These are phyloP conservation scores for Cardiospermum halicacabum DNA, from an alignment of 345 rosid species.

Conservation along the genomic window DNA sequence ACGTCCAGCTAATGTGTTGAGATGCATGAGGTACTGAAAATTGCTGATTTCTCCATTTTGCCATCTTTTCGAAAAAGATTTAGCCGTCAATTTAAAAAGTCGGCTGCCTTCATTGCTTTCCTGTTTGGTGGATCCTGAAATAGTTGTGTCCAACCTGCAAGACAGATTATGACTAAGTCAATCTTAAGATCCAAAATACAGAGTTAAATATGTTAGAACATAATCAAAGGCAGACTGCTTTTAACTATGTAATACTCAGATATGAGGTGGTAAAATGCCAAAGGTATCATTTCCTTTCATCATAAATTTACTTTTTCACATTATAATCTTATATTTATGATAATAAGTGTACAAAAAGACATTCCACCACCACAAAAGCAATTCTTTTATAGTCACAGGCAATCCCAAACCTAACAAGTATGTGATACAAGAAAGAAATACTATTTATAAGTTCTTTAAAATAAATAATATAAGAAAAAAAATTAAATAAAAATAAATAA, in stretches of 20 bases:
- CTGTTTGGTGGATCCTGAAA: slow-evolving; percentile 89
- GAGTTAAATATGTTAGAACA: slow-evolving; percentile 5
- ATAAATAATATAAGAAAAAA: background rate
- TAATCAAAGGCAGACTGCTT: no score
- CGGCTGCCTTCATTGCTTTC: slow-evolving; percentile 93
- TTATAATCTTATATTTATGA: no score
- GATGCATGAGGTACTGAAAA: slow-evolving; percentile 99
- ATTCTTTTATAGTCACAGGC: no score
- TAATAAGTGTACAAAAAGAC: no score
- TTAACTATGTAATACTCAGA: no score
- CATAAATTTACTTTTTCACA: no score
- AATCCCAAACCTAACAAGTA: no score
- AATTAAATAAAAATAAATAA: background rate
- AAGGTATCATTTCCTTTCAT: no score
- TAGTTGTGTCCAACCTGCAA: slow-evolving; percentile 89
- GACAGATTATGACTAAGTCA: slow-evolving; percentile 14
- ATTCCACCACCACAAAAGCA: no score
- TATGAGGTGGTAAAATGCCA: no score
- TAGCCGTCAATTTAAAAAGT: slow-evolving; percentile 84
- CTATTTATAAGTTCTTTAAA: no score
- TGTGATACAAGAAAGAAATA: background rate
- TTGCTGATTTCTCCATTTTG: slow-evolving; percentile 99
- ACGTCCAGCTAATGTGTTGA: slow-evolving; percentile 97
- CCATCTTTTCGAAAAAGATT: slow-evolving; percentile 99
- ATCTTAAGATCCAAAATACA: slow-evolving; percentile 16